Evolutionary conservation across 2,329 filamentous ascomycete genomes (phyloP), one percentile per base, ranked within the genome.

Genomic region (Eutypa lata): DNA sequence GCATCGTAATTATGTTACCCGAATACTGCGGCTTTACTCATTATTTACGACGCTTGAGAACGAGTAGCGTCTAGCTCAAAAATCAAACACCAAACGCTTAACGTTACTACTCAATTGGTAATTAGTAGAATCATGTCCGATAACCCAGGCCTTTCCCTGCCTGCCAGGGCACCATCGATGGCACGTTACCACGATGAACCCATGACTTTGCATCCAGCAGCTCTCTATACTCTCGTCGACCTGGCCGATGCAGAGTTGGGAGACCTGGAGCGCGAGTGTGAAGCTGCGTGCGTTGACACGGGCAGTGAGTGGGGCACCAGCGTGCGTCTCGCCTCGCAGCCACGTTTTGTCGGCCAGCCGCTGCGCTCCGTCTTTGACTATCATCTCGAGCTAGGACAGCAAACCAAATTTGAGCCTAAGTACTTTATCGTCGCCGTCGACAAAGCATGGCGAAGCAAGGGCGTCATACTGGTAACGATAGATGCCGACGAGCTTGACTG

Each of bases 401-500:
- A 55, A 48, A 44, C 51, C 38, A 52, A 46, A 6, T 58, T 48
- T 46, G 57, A 58, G 14, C 52, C 54, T 24, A 37, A 31, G 28
- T 57, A 57, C 22, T 57, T 58, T 35, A 57, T 58, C 43, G 57
- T 46, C 42, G 55, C 46, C 16, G 54, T 52, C 14, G 54, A 54
- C 35, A 24, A 35, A 35, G 51, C 52, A 7, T 53, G 51, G 51
- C 51, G 47, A 35, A 44, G 16, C 26, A 45, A 53, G 47, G 51
- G 51, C 18, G 51, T 53, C 33, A 50, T 53, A 7, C 21, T 53
- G 48, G 51, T 53, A 19, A 52, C 53, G 16, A 40, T 59, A 11
- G 53, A 56, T 40, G 57, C 58, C 22, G 57, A 59, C 38, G 51
- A 59, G 47, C 53, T 58, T 26, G 51, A 58, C 3, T 56, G 55